Base-by-base conservation (phyloP, 306 rosid species). In the Castanopsis chinensis region DNA sequence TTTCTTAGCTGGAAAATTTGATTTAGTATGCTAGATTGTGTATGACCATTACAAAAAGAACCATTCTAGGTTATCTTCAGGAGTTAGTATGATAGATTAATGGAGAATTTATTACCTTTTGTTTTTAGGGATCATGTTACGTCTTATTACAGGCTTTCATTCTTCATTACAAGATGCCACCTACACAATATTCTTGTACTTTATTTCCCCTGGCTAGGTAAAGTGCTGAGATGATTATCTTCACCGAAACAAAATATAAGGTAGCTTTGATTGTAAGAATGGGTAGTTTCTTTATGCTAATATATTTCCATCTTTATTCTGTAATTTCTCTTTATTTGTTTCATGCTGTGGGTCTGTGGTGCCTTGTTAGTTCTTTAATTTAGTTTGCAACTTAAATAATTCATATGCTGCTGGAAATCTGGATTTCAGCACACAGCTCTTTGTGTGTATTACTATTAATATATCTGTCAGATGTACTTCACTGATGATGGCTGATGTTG, bases 401-500 rank as follows among this genome's bases (percentile, higher is more conserved):
- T 60, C 19, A 55, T 27, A 8, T 4, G 56, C 76, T 33, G 81
- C n/a, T 33, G 19, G 21, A 18, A 25, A n/a, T 77, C 71, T 67
- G 68, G 37, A 6, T 58, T 12, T 76, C 56, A 53, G 27, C 11
- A 23, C 23, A 12, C 78, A 25, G 33, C 18, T 45, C 51, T 57
- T 72, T 55, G 59, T 20, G 33, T 78, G 25, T 63, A 35, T 35
- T 45, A 45, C 49, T 56, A 35, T 59, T 57, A 55, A 71, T 76
- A 10, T 28, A 28, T 51, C 33, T 81, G 61, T 58, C 68, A 60
- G 35, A 60, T 30, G 52, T 56, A 77, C 14, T 41, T 56, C 59
- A 59, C 72, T 35, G 20, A 74, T 20, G 69, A 32, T 49, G 30
- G 7, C 63, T 59, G 80, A n/a, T 84, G 56, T 61, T 63, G 83